phyloP scores from a whole-genome alignment of 1,139 yeast species.

The Saccharomycopsis hybrid region DNA sequence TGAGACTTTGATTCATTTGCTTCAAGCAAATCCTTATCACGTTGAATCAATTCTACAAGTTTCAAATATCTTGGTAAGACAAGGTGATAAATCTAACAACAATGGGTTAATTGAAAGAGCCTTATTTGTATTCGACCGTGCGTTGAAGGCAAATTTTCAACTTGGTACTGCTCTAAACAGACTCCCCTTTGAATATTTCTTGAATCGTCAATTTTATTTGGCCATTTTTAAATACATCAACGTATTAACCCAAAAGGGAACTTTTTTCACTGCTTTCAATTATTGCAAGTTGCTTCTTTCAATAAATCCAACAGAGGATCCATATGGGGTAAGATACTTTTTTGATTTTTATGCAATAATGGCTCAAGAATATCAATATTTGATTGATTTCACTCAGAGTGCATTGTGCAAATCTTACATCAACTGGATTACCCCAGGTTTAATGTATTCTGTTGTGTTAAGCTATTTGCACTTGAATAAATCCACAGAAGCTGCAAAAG shows the following conservation, averaged over 20 bases:
- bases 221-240: constrained; percentile 67
- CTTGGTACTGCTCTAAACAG: constrained; percentile 49
- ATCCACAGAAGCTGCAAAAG: constrained; percentile 37
- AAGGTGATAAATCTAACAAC: constrained; percentile 57
- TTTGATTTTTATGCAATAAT: constrained; percentile 73
- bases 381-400: constrained; percentile 49
- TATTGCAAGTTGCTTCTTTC: constrained; percentile 67
- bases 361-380: constrained; percentile 58
- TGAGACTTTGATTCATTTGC: constrained; percentile 51
- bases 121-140: constrained; percentile 72
- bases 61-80: constrained; percentile 53
- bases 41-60: constrained; percentile 72
- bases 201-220: constrained; percentile 73
- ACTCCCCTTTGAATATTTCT: constrained; percentile 67
- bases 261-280: constrained; percentile 67
- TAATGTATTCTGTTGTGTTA: constrained; percentile 60
- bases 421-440: constrained; percentile 70
- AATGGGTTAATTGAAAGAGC: constrained; percentile 72
- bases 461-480: constrained; percentile 41
- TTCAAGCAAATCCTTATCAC: constrained; percentile 64
- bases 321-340: constrained; percentile 75
- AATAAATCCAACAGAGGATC: constrained; percentile 74
- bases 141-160: constrained; percentile 41
- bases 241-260: constrained; percentile 69
- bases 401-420: constrained; percentile 50